Evolutionary conservation across 176 grass and related monocot genomes (phyloP).

Genomic region (Avena eriantha): DNA sequence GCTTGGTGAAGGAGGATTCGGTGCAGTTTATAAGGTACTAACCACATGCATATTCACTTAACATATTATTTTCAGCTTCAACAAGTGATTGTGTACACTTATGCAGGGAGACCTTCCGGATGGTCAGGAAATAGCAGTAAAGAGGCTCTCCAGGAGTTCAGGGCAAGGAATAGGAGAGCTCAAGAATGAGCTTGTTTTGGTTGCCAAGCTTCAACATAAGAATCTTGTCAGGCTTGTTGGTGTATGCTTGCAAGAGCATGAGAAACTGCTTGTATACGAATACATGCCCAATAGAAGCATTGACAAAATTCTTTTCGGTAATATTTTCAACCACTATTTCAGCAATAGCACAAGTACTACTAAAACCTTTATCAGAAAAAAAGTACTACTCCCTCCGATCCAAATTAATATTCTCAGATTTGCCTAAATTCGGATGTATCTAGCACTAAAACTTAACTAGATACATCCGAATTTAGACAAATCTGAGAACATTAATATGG

Average conservation of each 20-base stretch:
- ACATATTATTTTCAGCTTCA: conserved; percentile 1
- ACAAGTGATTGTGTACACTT: background rate
- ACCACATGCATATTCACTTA: background rate
- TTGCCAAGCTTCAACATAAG: conserved; percentile 36
- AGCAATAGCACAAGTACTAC: background rate
- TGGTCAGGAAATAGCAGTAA: conserved; percentile 29
- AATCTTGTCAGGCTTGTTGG: conserved; percentile 39
- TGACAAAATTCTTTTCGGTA: conserved; percentile 32
- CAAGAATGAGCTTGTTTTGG: conserved; percentile 36
- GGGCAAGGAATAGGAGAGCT: conserved; percentile 28
- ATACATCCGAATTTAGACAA: no score
- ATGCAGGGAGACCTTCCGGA: conserved; percentile 26
- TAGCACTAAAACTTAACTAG: no score
- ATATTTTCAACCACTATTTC: background rate
- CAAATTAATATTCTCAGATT: no score
- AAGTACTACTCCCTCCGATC: no score
- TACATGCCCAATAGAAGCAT: conserved; percentile 33
- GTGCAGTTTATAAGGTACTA: conserved; percentile 79
- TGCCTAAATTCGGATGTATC: no score
- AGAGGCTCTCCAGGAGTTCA: conserved; percentile 24
- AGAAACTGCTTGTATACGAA: conserved; percentile 23
- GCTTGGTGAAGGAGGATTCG: conserved; percentile 82
- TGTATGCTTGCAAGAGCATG: conserved; percentile 25
- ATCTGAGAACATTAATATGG: no score
- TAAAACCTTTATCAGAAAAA: background rate